Base-by-base conservation (phyloP, 202 grass and related monocot species). In the Brachypodium distachyon region DNA sequence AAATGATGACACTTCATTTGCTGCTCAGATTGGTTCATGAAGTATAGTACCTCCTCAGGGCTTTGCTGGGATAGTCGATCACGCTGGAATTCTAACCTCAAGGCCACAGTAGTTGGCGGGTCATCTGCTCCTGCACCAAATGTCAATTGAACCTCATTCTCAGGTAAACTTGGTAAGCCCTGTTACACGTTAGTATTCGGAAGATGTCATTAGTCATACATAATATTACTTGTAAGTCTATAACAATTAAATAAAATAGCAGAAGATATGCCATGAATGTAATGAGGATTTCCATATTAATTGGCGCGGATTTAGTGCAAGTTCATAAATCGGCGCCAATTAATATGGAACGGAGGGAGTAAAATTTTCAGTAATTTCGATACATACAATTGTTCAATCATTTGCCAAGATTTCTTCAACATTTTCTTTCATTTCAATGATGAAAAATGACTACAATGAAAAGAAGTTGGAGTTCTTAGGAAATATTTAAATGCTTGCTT, bases 11-110 rank as follows among this genome's bases (percentile, higher is more conserved):
- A 69, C n/a, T n/a, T n/a, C n/a, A 53, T 82, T 49, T 59, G 31
- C 18, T 50, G 41, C 68, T 66, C 28, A 31, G 18, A 63, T 54
- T 59, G 37, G 25, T 43, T 71, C 73, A 71, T 50, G 43, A 26
- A 34, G 38, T 70, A 27, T 21, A 49, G 33, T 81, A 88, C 86
- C 86, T 88, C 86, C 68, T 88, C 76, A 36, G 86, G 81, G 64
- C 86, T 88, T 80, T 88, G 86, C 50, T 88, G 81, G 42, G 81
- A 88, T 71, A 84, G 57, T 12, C 76, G 76, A n/a, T 81, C 76
- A 58, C 77, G 77, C 32, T 88, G 86, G 71, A 88, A 84, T 84
- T 88, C 86, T 84, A 26, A 64, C 70, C 56, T 84, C 64, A 88
- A 55, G 31, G 81, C 70, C 55, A 57, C 49, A 33, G 81, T 81